Conservation (phyloP, 352 stramenopile genomes). For the Phytopythium litorale region DNA sequence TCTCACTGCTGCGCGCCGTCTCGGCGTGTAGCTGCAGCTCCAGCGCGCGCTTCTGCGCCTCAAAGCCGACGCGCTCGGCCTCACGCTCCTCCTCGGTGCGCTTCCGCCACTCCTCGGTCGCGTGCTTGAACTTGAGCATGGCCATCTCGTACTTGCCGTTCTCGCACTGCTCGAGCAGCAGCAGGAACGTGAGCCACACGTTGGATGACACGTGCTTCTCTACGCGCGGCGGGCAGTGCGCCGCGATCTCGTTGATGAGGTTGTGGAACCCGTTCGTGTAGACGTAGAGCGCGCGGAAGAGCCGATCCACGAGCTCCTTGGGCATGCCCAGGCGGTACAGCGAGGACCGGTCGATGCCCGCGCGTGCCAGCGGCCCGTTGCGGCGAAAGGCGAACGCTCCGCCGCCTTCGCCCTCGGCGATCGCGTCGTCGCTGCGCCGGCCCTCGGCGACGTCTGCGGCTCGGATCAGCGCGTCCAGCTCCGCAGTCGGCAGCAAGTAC, state of each 20-base stretch:
- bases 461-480: conserved; percentile 36
- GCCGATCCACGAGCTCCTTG: conserved; percentile 67
- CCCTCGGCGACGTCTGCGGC: conserved; percentile 14
- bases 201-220: conserved; percentile 81
- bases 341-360: conserved; percentile 68
- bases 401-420: conserved; percentile 29
- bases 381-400: conserved; percentile 50
- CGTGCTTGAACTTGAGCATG: conserved; percentile 84
- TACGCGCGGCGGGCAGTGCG: conserved; percentile 53
- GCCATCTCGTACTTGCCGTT: conserved; percentile 83
- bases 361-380: conserved; percentile 37
- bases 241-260: conserved; percentile 76
- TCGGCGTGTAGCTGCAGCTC: conserved; percentile 35
- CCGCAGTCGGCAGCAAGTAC: conserved; percentile 46
- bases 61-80: conserved; percentile 31
- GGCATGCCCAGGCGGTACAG: conserved; percentile 74
- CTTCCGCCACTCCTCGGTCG: conserved; percentile 44
- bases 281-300: conserved; percentile 81
- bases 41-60: conserved; percentile 22
- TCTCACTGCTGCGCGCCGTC: conserved; percentile 28
- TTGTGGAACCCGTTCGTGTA: conserved; percentile 86
- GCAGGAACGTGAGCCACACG: conserved; percentile 70
- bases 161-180: conserved; percentile 77
- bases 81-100: conserved; percentile 47
- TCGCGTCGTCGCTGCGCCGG: conserved; percentile 25